Percentiles rank a stretch among this genome's conserved stretches.
phyloP scores from a whole-genome alignment of 2,329 filamentous ascomycete genomes.

The Teratosphaeria pseudoeucalypti region DNA sequence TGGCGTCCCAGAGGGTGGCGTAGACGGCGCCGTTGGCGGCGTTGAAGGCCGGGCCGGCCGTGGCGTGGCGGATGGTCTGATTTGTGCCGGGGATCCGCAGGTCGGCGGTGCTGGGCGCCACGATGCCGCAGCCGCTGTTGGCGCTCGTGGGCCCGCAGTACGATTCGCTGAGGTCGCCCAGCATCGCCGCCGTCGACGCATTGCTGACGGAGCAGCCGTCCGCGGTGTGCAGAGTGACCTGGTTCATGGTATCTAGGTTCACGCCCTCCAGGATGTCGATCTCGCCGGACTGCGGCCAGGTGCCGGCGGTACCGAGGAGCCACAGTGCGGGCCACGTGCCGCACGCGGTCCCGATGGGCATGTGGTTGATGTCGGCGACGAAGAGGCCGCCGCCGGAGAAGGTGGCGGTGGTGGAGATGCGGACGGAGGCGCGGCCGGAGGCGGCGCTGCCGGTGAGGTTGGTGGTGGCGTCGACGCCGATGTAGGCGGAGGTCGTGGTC shows the following conservation, averaged over 20 bases:
- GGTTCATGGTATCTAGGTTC: conserved; percentile 32
- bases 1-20: conserved; percentile 53
- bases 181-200: conserved; percentile 11
- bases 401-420: conserved; percentile 36
- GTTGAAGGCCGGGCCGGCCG: conserved; percentile 44
- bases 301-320: conserved; percentile 24
- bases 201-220: conserved; percentile 33
- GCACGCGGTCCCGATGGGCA: conserved; percentile 35
- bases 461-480: conserved; percentile 36
- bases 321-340: conserved; percentile 44
- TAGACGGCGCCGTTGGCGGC: conserved; percentile 35
- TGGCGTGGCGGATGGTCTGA: conserved; percentile 14
- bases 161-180: neutral
- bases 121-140: conserved; percentile 7
- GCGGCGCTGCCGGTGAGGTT: conserved; percentile 12
- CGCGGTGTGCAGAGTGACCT: conserved; percentile 39
- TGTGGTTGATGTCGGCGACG: conserved; percentile 41
- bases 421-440: conserved; percentile 29
- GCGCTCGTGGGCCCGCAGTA: conserved; percentile 17
- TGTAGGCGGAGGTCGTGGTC: conserved; percentile 26
- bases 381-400: conserved; percentile 41
- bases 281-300: conserved; percentile 33
- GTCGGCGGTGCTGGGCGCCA: neutral
- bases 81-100: conserved; percentile 2
- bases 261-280: conserved; percentile 42